phyloP scores from a whole-genome alignment of 208 protist species.

The Crithidia expoeki region DNA sequence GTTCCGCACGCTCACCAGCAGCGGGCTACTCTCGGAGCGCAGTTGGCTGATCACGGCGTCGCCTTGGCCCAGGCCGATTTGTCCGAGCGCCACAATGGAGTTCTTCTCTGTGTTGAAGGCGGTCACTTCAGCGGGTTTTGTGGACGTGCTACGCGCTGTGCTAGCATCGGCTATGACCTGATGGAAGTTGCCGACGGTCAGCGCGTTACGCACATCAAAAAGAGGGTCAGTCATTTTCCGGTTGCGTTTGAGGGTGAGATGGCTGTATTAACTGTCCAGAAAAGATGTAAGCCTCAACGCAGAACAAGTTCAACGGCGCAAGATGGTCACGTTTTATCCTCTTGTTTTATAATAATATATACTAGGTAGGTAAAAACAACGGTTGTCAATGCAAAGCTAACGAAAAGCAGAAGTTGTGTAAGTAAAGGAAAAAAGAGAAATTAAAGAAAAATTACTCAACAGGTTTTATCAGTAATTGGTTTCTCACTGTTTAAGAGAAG shows the following conservation, averaged over 20 bases:
- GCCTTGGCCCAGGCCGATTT: conserved; percentile 79
- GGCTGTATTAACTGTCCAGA: too few species aligned
- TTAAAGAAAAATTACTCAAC: neutral
- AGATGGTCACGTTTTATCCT: too few species aligned
- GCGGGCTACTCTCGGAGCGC: conserved; percentile 48
- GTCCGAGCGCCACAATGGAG: conserved; percentile 60
- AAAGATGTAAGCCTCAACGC: too few species aligned
- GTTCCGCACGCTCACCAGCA: conserved; percentile 52
- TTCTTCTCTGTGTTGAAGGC: conserved; percentile 77
- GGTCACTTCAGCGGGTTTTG: conserved; percentile 54
- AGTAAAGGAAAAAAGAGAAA: neutral
- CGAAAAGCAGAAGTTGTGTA: neutral
- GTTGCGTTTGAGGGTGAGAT: neutral
- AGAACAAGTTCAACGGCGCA: too few species aligned
- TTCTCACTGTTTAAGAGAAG: too few species aligned
- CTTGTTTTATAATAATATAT: too few species aligned
- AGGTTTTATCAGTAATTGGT: too few species aligned
- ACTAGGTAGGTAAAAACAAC: too few species aligned
- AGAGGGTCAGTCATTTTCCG: conserved; percentile 74
- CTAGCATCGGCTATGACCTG: conserved; percentile 77
- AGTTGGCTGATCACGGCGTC: conserved; percentile 72
- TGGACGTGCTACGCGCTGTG: conserved; percentile 35
- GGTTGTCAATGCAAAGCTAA: too few species aligned
- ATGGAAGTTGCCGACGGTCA: conserved; percentile 88
- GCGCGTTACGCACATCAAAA: conserved; percentile 84